Base-by-base conservation (phyloP, 108 stramenopile species). In the Fragilariopsis cylindrus region DNA sequence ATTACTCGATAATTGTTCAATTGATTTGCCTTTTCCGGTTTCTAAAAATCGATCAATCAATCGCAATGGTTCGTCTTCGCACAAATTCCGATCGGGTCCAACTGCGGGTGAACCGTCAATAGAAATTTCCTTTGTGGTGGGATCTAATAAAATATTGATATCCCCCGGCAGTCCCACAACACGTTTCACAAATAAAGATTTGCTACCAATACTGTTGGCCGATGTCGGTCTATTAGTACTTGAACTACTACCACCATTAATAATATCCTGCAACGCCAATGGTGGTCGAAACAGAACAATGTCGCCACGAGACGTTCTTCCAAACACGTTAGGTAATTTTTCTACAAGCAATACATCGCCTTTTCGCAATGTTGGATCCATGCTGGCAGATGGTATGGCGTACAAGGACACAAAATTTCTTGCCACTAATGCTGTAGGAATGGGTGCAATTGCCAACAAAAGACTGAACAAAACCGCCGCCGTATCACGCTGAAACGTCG, bases 151-250 rank as follows among this genome's bases (percentile, higher is more conserved):
- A 30, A 50, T 62, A 4, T 87, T 76, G 30, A 18, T 57, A 64
- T 87, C 86, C 7, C 86, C 86, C 45, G 86, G 54, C 19, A 71
- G 47, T 15, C 81, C 88, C 16, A 82, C 86, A 21, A 88, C 84
- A 42, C 89, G 89, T 67, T 90, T 90, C 60, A 88, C 85, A 68
- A 88, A 90, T 42, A 90, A 75, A 19, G 85, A 76, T 39, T 76
- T 73, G 19, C 80, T 73, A 11, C 76, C 73, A 12, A 77, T 66
- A 3, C 77, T 74, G 57, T 65, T 80, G 50, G 30, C 30, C 30
- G 30, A 30, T 30, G 30, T 30, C 30, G 30, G 30, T 30, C 30
- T 30, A 46, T 85, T 84, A 40, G 80, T 18, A 52, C 65, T 69
- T 12, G 46, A 21, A 6, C 75, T 72, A 46, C 50, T 78, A n/a